phyloP scores from a whole-genome alignment of 2,329 filamentous ascomycete genomes.

The Coleophoma crateriformis region DNA sequence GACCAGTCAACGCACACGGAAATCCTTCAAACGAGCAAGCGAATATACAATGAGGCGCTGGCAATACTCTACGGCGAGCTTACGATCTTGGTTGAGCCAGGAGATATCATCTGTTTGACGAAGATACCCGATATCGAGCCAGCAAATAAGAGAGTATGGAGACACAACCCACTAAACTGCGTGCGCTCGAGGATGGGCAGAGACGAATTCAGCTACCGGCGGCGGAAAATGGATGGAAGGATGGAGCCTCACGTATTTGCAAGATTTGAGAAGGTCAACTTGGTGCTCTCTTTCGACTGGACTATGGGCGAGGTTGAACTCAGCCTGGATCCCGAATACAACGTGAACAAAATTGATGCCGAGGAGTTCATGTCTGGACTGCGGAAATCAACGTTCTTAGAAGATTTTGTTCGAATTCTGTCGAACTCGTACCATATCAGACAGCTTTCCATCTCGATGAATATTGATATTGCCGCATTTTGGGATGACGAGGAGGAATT shows the following conservation, averaged over 20 bases:
- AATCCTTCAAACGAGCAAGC: constrained; percentile 8
- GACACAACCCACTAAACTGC: constrained; percentile 7
- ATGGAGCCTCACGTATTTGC: constrained; percentile 15
- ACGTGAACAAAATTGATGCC: constrained; percentile 1
- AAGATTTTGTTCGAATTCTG: constrained; percentile 11
- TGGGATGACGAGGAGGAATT: constrained; percentile 4
- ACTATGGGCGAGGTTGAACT: constrained; percentile 2
- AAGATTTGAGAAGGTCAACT: constrained; percentile 9
- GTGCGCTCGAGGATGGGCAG: not conserved
- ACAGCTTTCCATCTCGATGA: constrained; percentile 6
- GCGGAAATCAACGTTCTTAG: constrained; percentile 5
- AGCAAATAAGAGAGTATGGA: constrained; percentile 7
- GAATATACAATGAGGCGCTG: constrained; percentile 11
- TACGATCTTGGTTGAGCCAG: constrained; percentile 5
- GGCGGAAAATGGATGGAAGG: not conserved
- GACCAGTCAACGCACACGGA: not conserved
- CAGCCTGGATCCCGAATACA: constrained; percentile 8
- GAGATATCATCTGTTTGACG: constrained; percentile 11
- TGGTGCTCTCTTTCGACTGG: constrained; percentile 8
- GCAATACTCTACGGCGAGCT: constrained; percentile 7
- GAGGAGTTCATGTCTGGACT: constrained; percentile 2
- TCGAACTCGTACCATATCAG: constrained; percentile 4
- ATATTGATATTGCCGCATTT: constrained; percentile 9
- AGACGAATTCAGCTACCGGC: constrained; percentile 4
- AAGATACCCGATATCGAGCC: not conserved